Evolutionary conservation across 208 protist species (phyloP).

Genomic region (Acanthamoeba royreba): DNA sequence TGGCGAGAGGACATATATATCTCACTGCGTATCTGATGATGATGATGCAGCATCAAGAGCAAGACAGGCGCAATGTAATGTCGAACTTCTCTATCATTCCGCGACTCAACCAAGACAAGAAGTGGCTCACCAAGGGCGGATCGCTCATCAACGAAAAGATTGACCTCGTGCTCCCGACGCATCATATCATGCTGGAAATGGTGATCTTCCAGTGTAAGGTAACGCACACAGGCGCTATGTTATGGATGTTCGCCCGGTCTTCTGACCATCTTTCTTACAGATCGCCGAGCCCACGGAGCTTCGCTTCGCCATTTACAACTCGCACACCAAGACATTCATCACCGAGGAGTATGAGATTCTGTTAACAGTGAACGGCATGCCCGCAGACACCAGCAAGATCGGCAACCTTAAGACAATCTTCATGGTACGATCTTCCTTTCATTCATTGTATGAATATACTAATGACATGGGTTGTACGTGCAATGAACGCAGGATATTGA

Average conservation of each 20-base stretch:
- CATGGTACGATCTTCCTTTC: too few species aligned
- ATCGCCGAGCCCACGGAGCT: slow-evolving; percentile 51
- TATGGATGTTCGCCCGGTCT: neutral
- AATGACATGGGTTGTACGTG: too few species aligned
- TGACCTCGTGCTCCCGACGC: neutral
- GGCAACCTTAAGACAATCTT: slow-evolving; percentile 56
- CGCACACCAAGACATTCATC: slow-evolving; percentile 44
- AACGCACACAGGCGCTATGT: too few species aligned
- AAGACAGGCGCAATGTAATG: neutral
- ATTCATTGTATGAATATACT: too few species aligned
- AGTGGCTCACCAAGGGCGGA: neutral
- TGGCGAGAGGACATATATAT: neutral
- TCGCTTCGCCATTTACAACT: slow-evolving; percentile 51
- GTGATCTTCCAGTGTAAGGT: slow-evolving; percentile 36
- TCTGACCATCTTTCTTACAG: too few species aligned
- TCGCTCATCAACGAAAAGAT: neutral
- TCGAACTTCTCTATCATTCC: neutral
- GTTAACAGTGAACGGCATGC: slow-evolving; percentile 52
- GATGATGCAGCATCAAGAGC: neutral
- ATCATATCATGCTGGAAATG: slow-evolving; percentile 2
- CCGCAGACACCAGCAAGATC: slow-evolving; percentile 46
- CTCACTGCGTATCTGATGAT: too few species aligned
- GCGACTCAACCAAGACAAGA: neutral
- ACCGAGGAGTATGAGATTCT: slow-evolving; percentile 49
- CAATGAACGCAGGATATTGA: slow-evolving; percentile 41